These are phyloP conservation scores for Candida railenensis DNA, from an alignment of 805 yeast genomes.

Conservation along the genomic window DNA sequence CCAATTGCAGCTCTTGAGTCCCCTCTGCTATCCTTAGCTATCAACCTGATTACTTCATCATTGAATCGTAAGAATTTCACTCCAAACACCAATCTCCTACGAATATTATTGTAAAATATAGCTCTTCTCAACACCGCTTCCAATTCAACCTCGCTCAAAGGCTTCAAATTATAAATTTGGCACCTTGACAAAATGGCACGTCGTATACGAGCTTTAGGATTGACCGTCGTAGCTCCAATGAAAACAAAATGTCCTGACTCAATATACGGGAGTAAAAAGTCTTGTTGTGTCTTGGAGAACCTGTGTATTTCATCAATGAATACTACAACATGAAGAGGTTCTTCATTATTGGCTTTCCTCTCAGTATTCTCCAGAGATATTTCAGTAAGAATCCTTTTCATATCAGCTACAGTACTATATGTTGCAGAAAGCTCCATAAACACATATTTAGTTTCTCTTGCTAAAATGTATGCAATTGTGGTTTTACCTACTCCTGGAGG, in stretches of 20 bases:
- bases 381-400: slow-evolving; percentile 57
- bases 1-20: slow-evolving; percentile 36
- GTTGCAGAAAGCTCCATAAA: slow-evolving; percentile 88
- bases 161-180: slow-evolving; percentile 68
- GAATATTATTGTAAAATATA: slow-evolving; percentile 36
- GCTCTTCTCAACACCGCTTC: slow-evolving; percentile 56
- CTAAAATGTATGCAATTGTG: slow-evolving; percentile 69
- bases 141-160: slow-evolving; percentile 51
- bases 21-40: slow-evolving; percentile 22
- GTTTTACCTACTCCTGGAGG: slow-evolving; percentile 98
- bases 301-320: slow-evolving; percentile 94
- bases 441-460: slow-evolving; percentile 50
- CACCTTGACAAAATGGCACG: slow-evolving; percentile 84
- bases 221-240: slow-evolving; percentile 96
- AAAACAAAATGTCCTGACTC: slow-evolving; percentile 80
- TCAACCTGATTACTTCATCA: slow-evolving; percentile 11
- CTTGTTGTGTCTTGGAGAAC: slow-evolving; percentile 84
- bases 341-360: slow-evolving; percentile 22
- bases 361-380: slow-evolving; percentile 47
- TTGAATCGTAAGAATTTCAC: slow-evolving; percentile 15
- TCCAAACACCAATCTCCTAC: slow-evolving; percentile 14
- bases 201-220: slow-evolving; percentile 79
- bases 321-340: slow-evolving; percentile 41
- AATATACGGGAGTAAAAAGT: slow-evolving; percentile 75
- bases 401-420: slow-evolving; percentile 61